phyloP scores from a whole-genome alignment of 352 stramenopile genomes.

The Phytophthora pinifolia region DNA sequence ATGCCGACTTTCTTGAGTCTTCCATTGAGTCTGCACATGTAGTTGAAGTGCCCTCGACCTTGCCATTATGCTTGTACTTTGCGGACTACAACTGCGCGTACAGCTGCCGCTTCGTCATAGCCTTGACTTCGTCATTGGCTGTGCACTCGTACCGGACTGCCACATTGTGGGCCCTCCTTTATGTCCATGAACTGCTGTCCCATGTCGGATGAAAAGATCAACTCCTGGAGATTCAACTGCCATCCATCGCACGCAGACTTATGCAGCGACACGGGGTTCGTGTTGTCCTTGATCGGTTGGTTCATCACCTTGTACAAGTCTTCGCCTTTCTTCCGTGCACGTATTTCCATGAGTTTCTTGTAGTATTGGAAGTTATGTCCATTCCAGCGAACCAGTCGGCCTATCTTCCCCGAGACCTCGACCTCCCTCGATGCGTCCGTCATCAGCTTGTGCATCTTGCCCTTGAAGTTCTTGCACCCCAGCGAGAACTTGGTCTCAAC shows the following conservation, averaged over 20 bases:
- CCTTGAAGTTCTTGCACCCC: neutral
- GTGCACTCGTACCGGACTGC: constrained; percentile 1
- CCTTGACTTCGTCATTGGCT: neutral
- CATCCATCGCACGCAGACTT: neutral
- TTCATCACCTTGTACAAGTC: constrained; percentile 6
- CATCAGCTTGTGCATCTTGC: constrained; percentile 1
- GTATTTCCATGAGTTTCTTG: constrained; percentile 7
- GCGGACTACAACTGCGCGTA: constrained; percentile 7
- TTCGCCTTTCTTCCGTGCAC: neutral
- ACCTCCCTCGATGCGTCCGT: neutral
- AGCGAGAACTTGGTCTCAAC: no score
- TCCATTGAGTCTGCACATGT: constrained; percentile 4
- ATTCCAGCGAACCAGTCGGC: constrained; percentile 3
- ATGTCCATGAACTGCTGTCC: neutral
- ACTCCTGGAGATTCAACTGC: constrained; percentile 1
- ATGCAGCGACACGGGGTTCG: neutral
- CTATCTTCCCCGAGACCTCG: constrained; percentile 9
- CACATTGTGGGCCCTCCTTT: neutral
- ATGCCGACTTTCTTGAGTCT: constrained; percentile 8
- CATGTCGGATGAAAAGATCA: constrained; percentile 1
- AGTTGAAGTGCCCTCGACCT: constrained; percentile 13
- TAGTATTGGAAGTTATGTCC: constrained; percentile 13
- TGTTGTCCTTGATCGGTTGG: neutral
- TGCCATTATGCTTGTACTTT: neutral
- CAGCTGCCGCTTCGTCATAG: constrained; percentile 6